phyloP scores from a whole-genome alignment of 164 flowering plant species.

The Protea cynaroides region DNA sequence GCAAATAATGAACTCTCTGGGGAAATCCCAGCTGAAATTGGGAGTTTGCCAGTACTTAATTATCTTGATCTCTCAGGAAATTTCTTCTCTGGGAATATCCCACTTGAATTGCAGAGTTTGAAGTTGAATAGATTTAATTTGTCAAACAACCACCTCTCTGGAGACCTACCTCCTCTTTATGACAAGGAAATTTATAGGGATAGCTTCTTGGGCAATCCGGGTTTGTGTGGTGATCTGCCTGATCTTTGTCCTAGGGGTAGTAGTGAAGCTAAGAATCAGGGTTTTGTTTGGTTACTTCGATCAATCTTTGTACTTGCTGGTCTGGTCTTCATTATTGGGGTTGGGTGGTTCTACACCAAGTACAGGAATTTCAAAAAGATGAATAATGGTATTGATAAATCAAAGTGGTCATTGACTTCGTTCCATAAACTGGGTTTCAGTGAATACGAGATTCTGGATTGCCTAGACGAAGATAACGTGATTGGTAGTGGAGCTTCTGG shows the following conservation, averaged over 20 bases:
- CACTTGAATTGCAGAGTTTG: conserved; percentile 45
- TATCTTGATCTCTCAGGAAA: conserved; percentile 64
- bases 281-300: conserved; percentile 40
- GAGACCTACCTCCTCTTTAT: conserved; percentile 46
- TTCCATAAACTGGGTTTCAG: conserved; percentile 63
- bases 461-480: conserved; percentile 68
- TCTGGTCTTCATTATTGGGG: conserved; percentile 36
- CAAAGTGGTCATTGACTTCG: conserved; percentile 72
- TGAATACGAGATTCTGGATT: conserved; percentile 53
- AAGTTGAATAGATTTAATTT: conserved; percentile 58
- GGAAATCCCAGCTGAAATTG: conserved; percentile 45
- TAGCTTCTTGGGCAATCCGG: conserved; percentile 64
- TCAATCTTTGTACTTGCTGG: conserved; percentile 47
- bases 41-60: conserved; percentile 41
- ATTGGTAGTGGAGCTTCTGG: conserved; percentile 64
- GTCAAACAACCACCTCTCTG: conserved; percentile 48
- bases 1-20: conserved; percentile 47
- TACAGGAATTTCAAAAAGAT: conserved; percentile 41
- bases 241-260: conserved; percentile 33
- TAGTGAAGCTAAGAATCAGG: conserved; percentile 22
- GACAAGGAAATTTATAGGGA: conserved; percentile 34
- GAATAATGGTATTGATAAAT: conserved; percentile 34
- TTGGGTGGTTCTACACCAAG: conserved; percentile 44
- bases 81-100: conserved; percentile 47
- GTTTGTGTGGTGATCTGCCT: conserved; percentile 44